Evolutionary conservation across 1,284 basidiomycete genomes (phyloP).

Genomic region (Trichosporon sp.): DNA sequence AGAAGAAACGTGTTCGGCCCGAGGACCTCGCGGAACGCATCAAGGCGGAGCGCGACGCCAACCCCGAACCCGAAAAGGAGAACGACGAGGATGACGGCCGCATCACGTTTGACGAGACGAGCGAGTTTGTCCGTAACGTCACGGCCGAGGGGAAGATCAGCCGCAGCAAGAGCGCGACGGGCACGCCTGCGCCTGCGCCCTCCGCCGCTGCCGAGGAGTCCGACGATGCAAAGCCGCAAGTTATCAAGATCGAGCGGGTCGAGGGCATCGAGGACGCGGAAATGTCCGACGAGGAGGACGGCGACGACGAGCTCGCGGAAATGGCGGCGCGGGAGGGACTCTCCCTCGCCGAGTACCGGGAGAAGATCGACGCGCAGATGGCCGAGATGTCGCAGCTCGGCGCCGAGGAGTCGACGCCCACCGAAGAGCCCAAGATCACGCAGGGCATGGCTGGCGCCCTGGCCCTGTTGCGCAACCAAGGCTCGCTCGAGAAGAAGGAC

Average conservation of each 20-base stretch:
- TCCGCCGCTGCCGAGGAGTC: constrained; percentile 30
- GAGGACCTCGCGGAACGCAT: constrained; percentile 73
- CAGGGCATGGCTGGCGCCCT: constrained; percentile 86
- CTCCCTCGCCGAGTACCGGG: constrained; percentile 54
- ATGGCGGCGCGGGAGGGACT: constrained; percentile 56
- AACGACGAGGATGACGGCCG: constrained; percentile 67
- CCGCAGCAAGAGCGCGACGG: constrained; percentile 49
- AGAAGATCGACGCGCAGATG: constrained; percentile 55
- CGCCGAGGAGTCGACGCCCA: constrained; percentile 62
- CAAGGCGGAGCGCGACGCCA: constrained; percentile 17
- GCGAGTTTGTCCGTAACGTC: constrained; percentile 93
- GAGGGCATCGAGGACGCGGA: constrained; percentile 60
- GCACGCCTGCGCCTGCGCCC: constrained; percentile 32
- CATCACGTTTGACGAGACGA: constrained; percentile 93
- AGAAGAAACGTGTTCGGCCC: constrained; percentile 74
- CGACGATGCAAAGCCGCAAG: constrained; percentile 55
- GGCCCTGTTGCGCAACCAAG: constrained; percentile 85
- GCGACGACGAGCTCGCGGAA: constrained; percentile 63
- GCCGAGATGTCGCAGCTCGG: constrained; percentile 63
- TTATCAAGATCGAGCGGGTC: constrained; percentile 58
- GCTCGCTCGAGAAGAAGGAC: constrained; percentile 71
- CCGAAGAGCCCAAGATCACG: constrained; percentile 68
- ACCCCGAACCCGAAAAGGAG: constrained; percentile 58
- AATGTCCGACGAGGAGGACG: constrained; percentile 68
- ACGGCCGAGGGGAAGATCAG: constrained; percentile 58